These are phyloP conservation scores for Stephanodiscus minutulus DNA, from an alignment of 108 stramenopile genomes.

Conservation along the genomic window DNA sequence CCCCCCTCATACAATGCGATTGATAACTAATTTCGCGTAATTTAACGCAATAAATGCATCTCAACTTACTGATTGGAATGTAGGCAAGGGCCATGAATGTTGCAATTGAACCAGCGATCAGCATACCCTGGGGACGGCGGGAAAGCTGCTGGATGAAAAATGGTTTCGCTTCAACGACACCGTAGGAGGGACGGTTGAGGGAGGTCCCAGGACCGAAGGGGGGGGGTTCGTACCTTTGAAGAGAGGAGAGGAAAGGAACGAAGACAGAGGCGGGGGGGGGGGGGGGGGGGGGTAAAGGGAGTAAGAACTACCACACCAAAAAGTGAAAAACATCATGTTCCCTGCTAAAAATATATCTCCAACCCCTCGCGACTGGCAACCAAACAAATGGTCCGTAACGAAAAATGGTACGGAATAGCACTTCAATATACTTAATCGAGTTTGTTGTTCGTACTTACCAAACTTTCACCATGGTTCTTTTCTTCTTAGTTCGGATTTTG, in stretches of 20 bases:
- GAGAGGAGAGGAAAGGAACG: not conserved
- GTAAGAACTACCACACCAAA: not conserved
- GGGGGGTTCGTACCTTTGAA: constrained; percentile 76
- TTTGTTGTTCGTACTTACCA: constrained; percentile 4
- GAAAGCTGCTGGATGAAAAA: constrained; percentile 53
- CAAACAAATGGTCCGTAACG: not conserved
- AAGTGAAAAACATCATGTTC: not conserved
- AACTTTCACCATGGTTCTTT: constrained; percentile 64
- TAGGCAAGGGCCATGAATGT: constrained; percentile 57
- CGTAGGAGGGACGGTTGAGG: constrained; percentile 77
- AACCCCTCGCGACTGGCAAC: not conserved
- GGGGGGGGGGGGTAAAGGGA: not conserved
- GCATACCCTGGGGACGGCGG: constrained; percentile 56
- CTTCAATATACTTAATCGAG: not conserved
- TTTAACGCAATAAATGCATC: not conserved
- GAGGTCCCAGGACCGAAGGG: constrained; percentile 75
- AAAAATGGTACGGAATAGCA: not conserved
- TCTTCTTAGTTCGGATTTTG: constrained; percentile 8
- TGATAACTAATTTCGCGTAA: not conserved
- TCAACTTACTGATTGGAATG: constrained; percentile 75
- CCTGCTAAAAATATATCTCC: not conserved
- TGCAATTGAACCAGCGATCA: constrained; percentile 52
- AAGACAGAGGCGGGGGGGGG: not conserved
- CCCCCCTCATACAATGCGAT: not conserved
- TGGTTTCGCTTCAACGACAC: constrained; percentile 31